These are phyloP conservation scores for Curvularia sp. DNA, from an alignment of 2,329 filamentous ascomycete genomes.

Conservation along the genomic window DNA sequence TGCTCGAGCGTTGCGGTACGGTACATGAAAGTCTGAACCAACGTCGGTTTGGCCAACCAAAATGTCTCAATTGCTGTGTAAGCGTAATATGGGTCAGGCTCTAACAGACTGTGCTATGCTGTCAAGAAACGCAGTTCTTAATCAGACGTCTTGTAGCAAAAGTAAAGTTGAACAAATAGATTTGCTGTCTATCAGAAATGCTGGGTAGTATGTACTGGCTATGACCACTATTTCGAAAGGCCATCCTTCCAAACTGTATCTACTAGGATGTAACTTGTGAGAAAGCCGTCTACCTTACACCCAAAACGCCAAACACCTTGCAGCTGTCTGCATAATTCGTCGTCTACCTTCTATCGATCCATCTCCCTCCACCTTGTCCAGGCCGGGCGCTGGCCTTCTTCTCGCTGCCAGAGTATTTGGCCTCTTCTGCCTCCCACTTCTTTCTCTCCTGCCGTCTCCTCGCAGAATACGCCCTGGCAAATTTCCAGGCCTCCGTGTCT, in stretches of 20 bases:
- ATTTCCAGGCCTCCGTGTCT: slow-evolving; percentile 80
- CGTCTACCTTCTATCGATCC: slow-evolving; percentile 30
- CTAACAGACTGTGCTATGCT: not conserved
- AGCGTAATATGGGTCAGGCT: not conserved
- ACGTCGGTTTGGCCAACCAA: not conserved
- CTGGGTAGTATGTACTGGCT: not conserved
- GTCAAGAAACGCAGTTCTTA: not conserved
- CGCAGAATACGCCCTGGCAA: slow-evolving; percentile 72
- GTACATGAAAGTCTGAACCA: not conserved
- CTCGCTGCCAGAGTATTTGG: slow-evolving; percentile 67
- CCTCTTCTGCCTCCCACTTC: slow-evolving; percentile 75
- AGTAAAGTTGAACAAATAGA: not conserved
- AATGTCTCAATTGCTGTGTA: not conserved
- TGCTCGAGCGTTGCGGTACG: not conserved
- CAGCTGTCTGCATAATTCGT: not conserved
- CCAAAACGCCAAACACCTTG: slow-evolving; percentile 4
- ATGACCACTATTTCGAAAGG: not conserved
- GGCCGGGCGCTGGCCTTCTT: slow-evolving; percentile 58
- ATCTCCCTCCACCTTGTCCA: slow-evolving; percentile 46
- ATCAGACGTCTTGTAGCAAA: not conserved
- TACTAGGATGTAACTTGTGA: not conserved
- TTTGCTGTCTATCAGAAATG: not conserved
- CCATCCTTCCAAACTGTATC: not conserved
- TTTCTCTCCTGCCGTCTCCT: slow-evolving; percentile 67
- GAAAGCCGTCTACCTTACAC: not conserved